Evolutionary conservation across 176 grass and related monocot species (phyloP).

Genomic region (Typha latifolia): DNA sequence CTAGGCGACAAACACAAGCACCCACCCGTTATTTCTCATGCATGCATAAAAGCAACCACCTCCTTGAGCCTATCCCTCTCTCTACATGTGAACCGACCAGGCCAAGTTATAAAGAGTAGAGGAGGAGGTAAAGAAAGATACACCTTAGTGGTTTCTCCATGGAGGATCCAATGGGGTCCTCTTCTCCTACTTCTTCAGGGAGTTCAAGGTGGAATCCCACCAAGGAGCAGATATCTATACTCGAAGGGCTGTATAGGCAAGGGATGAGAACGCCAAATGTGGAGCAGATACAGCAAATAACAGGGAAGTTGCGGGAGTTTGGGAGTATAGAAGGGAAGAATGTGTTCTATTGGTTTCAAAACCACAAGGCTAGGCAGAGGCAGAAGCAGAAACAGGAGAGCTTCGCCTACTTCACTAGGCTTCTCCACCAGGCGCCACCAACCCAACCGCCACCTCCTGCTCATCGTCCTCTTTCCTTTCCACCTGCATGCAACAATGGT

Average conservation of each 20-base stretch:
- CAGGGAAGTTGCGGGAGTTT: constrained; percentile 49
- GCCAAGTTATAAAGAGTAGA: no score
- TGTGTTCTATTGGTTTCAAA: constrained; percentile 59
- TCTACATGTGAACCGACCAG: neutral
- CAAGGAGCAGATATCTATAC: constrained; percentile 66
- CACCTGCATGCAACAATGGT: constrained; percentile 15
- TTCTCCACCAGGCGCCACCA: constrained; percentile 24
- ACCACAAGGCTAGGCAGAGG: constrained; percentile 48
- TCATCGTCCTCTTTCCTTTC: neutral
- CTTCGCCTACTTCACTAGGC: constrained; percentile 61
- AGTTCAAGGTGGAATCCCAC: constrained; percentile 62
- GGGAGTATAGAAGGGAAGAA: constrained; percentile 52
- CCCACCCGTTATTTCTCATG: constrained; percentile 9
- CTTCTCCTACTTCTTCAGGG: constrained; percentile 1
- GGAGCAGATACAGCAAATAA: constrained; percentile 78
- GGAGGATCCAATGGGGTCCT: constrained; percentile 26
- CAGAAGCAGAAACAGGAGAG: constrained; percentile 72
- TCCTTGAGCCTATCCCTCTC: neutral
- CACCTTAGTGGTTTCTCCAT: neutral
- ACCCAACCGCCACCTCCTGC: constrained; percentile 8
- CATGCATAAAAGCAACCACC: constrained; percentile 35
- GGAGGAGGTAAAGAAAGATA: neutral
- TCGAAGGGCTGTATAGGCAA: constrained; percentile 62
- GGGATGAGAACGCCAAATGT: constrained; percentile 56
- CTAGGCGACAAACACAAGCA: constrained; percentile 7